Base-by-base conservation (phyloP, 257 asterid genomes). In the Dorcoceras hygrometricum region DNA sequence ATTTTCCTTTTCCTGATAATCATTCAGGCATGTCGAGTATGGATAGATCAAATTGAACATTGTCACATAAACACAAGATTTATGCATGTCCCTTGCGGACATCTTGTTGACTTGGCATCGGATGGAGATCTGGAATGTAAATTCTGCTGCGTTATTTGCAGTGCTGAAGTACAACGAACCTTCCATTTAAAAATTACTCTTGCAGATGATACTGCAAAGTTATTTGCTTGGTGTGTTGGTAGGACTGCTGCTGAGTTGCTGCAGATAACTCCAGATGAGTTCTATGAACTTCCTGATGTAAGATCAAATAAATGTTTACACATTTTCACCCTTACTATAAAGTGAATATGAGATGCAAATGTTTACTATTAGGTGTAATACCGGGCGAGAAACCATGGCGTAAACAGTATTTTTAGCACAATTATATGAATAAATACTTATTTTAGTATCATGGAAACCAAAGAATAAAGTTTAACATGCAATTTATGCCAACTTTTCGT, bases 221-320 rank as follows among this genome's bases (percentile, higher is more conserved):
- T 88, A 23, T 82, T 83, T 50, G 96, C 90, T 59, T 86, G 95
- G 89, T 93, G 95, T 64, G 71, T 80, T 18, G 99, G 97, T 48
- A 95, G 85, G 72, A 88, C 96, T 62, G 99, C 99, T 36, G 84
- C 90, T 2, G 97, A 88, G 77, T 73, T 93, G 83, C 88, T 90
- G 70, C 99, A 93, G 69, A 93, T 93, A 71, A 81, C 95, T 63
- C 89, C 97, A 1, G 80, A 81, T 31, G 97, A 88, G 71, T 90
- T 93, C 70, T 67, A 76, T 67, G 89, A 66, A 51, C 80, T 93
- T 53, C 84, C 90, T 24, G 99, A 93, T 96, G 99, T 93, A 81
- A 72, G 25, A 8, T 53, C 9, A 63, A 43, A 57, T 57, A 71
- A 11, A 14, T 24, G 54, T 61, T 27, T 22, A 10, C 23, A 23